These are phyloP conservation scores for Stevia rebaudiana DNA, from an alignment of 140 eudicot genomes.

Conservation along the genomic window DNA sequence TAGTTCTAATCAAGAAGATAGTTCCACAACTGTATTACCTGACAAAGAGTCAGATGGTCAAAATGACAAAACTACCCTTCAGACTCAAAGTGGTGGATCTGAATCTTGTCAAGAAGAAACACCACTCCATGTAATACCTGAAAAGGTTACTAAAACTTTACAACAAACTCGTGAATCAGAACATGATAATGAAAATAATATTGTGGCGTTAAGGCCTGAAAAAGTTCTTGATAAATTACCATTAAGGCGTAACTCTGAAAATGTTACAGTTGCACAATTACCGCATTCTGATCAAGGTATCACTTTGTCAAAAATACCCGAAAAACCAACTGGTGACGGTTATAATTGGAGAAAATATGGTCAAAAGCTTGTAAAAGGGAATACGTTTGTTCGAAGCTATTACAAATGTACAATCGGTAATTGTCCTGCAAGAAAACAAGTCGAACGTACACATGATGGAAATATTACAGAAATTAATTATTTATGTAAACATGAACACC, in stretches of 20 bases:
- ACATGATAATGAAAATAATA: slow-evolving; percentile 26
- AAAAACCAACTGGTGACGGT: slow-evolving; percentile 75
- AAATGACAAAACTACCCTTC: slow-evolving; percentile 21
- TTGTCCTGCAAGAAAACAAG: slow-evolving; percentile 82
- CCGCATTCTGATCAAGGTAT: slow-evolving; percentile 46
- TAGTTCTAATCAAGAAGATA: slow-evolving; percentile 43
- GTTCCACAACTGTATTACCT: slow-evolving; percentile 24
- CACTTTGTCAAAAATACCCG: slow-evolving; percentile 44
- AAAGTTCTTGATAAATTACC: slow-evolving; percentile 62
- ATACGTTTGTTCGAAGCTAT: slow-evolving; percentile 74
- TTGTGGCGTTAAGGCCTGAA: slow-evolving; percentile 34
- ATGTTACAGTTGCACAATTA: slow-evolving; percentile 20
- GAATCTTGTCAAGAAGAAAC: slow-evolving; percentile 26
- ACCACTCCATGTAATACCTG: neutral
- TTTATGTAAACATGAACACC: slow-evolving; percentile 76
- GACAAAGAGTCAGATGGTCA: slow-evolving; percentile 25
- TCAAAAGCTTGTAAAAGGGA: slow-evolving; percentile 79
- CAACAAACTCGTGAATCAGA: slow-evolving; percentile 27
- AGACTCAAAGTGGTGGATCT: slow-evolving; percentile 16
- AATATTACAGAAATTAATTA: slow-evolving; percentile 60
- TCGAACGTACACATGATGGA: slow-evolving; percentile 80
- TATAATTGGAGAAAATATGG: slow-evolving; percentile 96
- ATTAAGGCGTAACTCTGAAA: slow-evolving; percentile 52
- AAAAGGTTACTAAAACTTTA: slow-evolving; percentile 15
- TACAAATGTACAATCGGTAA: slow-evolving; percentile 68